These are phyloP conservation scores for Annulohypoxylon stygium DNA, from an alignment of 495 filamentous ascomycete genomes.

Conservation along the genomic window DNA sequence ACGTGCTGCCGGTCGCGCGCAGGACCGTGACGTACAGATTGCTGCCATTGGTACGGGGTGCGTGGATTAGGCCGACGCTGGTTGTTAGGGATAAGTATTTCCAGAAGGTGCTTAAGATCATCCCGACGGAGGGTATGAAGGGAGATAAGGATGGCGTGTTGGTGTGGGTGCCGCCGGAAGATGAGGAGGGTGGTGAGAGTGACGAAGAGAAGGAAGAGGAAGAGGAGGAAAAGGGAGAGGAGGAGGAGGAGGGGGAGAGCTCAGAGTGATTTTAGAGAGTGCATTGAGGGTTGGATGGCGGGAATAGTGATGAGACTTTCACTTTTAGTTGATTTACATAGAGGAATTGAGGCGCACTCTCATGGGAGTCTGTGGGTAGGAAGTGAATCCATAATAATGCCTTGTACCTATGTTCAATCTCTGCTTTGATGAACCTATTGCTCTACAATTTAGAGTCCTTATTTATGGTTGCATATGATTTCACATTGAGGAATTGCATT, in stretches of 20 bases:
- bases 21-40: conserved; percentile 77
- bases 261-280: neutral
- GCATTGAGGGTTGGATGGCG: neutral
- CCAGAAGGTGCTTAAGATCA: conserved; percentile 83
- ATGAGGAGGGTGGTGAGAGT: conserved; percentile 51
- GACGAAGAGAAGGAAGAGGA: conserved; percentile 14
- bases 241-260: neutral
- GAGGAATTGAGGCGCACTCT: conserved; percentile 18
- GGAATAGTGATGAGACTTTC: neutral
- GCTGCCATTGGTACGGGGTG: conserved; percentile 68
- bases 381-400: neutral
- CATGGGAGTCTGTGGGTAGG: neutral
- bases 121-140: conserved; percentile 78
- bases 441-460: neutral
- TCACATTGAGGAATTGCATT: neutral
- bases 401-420: neutral
- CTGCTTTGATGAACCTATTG: neutral
- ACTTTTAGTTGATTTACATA: conserved; percentile 14
- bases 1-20: conserved; percentile 83
- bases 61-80: conserved; percentile 79
- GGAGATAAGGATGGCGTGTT: conserved; percentile 78
- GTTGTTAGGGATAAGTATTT: conserved; percentile 89
- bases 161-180: conserved; percentile 70
- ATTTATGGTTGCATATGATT: neutral
- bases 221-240: neutral